Base-by-base conservation (phyloP, 768 basidiomycete species). In the Mycena rebaudengoi region DNA sequence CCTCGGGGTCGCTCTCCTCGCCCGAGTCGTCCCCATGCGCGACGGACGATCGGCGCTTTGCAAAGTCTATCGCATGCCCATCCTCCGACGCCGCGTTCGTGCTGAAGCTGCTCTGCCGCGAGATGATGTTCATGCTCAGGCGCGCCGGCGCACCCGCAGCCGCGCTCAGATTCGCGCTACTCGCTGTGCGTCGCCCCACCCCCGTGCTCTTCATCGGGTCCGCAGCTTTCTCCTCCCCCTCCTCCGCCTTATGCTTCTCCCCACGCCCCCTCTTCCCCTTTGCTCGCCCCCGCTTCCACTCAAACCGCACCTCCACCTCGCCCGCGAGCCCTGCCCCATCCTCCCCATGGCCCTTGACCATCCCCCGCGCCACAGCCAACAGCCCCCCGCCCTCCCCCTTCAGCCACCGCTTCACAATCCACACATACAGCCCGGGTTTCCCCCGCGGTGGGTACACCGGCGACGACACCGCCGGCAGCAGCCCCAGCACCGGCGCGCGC, bases 1-100 rank as follows among this genome's bases (percentile, higher is more conserved):
- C 97, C 73, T 99, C 96, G 0, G 96, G 93, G 67, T 99, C 97
- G 62, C 92, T 95, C 44, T 96, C 95, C 16, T 91, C 89, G 0
- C 83, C 94, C 2, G 85, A 84, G 48, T 89, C 78, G 2, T 55
- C 62, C 3, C 28, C 49, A 5, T 13, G n/a, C 26, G n/a, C 30
- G 20, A 60, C 28, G 29, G 66, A 62, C 23, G 21, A 20, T 30
- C 66, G 30, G 30, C 54, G 29, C 54, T 52, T 52, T 2, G 41
- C 10, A 60, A 73, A 65, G 71, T 79, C 82, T 77, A 84, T 68
- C 28, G 6, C n/a, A 20, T 71, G 63, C 71, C 77, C 12, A 66
- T 73, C 28, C 72, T 69, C 53, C 73, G 68, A 58, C 71, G 60
- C 73, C 66, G 41, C 71, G 2, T 33, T 74, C 32, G 78, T 78